phyloP scores from a whole-genome alignment of 805 yeast genomes.

The Myxozyma nipponensis region DNA sequence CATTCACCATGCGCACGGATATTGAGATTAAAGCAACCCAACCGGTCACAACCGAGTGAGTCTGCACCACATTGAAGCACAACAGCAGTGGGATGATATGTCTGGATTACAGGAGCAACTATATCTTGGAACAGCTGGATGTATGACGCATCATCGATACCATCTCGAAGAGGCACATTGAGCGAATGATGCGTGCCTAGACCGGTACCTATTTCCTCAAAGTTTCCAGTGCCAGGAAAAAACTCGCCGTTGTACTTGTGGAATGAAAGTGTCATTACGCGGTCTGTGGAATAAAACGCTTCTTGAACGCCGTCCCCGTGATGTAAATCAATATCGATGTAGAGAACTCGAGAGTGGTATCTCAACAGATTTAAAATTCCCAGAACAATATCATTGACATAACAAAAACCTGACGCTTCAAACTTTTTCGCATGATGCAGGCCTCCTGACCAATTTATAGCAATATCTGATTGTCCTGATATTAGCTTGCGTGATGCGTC shows the following conservation, averaged over 20 bases:
- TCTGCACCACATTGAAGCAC: conserved; percentile 99
- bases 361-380: conserved; percentile 76
- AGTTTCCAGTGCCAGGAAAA: conserved; percentile 90
- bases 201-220: conserved; percentile 79
- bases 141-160: conserved; percentile 87
- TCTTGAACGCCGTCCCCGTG: conserved; percentile 97
- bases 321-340: conserved; percentile 86
- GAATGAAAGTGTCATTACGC: conserved; percentile 87
- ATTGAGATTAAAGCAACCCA: conserved; percentile 92
- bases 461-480: conserved; percentile 81
- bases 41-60: conserved; percentile 88
- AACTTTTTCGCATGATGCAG: conserved; percentile 89
- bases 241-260: conserved; percentile 87
- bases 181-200: conserved; percentile 74
- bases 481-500: conserved; percentile 84
- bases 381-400: conserved; percentile 82
- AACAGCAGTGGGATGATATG: conserved; percentile 90
- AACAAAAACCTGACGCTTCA: conserved; percentile 88
- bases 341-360: conserved; percentile 79
- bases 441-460: conserved; percentile 92
- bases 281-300: conserved; percentile 85
- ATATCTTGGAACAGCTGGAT: conserved; percentile 60
- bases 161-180: conserved; percentile 85
- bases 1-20: conserved; percentile 97
- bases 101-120: conserved; percentile 81